Evolutionary conservation across 352 stramenopile species (phyloP).

Genomic region (Blastocystis sp.): DNA sequence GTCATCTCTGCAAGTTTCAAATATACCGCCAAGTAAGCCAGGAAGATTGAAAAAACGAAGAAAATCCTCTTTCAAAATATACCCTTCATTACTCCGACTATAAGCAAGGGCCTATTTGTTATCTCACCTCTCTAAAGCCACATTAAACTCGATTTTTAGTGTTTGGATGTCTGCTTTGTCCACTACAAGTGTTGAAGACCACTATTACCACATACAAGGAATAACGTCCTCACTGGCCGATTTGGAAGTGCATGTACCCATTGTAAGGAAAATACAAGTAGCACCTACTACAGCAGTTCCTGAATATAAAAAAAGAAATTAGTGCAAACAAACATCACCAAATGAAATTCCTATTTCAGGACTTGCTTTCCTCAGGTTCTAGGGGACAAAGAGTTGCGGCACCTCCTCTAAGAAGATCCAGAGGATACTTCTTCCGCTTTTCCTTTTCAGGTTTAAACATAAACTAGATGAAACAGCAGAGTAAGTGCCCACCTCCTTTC

Average conservation of each 20-base stretch:
- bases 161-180: slow-evolving; percentile 10
- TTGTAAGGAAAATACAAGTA: background rate
- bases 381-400: background rate
- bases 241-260: slow-evolving; percentile 7
- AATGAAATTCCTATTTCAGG: background rate
- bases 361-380: background rate
- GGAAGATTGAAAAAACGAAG: slow-evolving; percentile 39
- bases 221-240: background rate
- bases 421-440: slow-evolving; percentile 35
- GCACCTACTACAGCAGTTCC: background rate
- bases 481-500: background rate
- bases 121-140: background rate
- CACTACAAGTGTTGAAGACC: background rate
- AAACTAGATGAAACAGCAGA: background rate
- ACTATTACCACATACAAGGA: background rate
- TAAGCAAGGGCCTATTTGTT: slow-evolving; percentile 1
- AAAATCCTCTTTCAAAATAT: slow-evolving; percentile 50
- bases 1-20: background rate
- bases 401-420: background rate
- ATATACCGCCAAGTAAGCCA: background rate
- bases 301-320: background rate
- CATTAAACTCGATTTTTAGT: slow-evolving; percentile 31
- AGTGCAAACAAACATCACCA: background rate
- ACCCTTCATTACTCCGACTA: slow-evolving; percentile 43
- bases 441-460: slow-evolving; percentile 58